Percentiles rank a stretch among this genome's conserved stretches.
phyloP scores from a whole-genome alignment of 495 filamentous ascomycete species.

The Podospora anserina region DNA sequence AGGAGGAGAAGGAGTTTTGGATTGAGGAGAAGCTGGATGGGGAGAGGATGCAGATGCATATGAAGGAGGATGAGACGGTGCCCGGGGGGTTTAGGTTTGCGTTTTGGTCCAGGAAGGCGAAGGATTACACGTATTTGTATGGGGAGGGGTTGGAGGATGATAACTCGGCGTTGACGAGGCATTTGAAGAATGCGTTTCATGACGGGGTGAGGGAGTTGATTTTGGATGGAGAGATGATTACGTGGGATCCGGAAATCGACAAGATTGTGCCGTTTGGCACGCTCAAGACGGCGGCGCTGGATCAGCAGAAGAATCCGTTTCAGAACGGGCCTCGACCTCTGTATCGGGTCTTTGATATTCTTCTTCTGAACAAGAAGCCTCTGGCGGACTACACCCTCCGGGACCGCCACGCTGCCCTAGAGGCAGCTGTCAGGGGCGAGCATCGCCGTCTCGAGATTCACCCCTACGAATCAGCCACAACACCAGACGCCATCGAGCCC shows the following conservation, averaged over 20 bases:
- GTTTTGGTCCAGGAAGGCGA: constrained; percentile 96
- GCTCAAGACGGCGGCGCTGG: constrained; percentile 85
- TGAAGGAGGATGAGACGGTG: constrained; percentile 64
- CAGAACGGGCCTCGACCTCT: constrained; percentile 71
- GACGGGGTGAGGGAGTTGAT: constrained; percentile 78
- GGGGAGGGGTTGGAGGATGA: constrained; percentile 73
- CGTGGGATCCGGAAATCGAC: constrained; percentile 89
- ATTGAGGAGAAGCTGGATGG: constrained; percentile 98
- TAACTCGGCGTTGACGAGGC: constrained; percentile 72
- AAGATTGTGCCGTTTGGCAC: constrained; percentile 87
- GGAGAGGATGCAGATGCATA: constrained; percentile 96
- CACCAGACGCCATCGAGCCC: constrained; percentile 69
- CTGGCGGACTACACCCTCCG: constrained; percentile 79
- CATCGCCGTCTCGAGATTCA: constrained; percentile 81
- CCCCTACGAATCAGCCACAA: constrained; percentile 63
- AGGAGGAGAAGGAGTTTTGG: constrained; percentile 79
- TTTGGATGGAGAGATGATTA: constrained; percentile 97
- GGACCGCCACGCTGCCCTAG: constrained; percentile 75
- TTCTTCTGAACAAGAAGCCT: constrained; percentile 77
- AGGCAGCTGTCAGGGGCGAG: constrained; percentile 60
- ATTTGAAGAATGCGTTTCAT: constrained; percentile 75
- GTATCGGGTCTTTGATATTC: constrained; percentile 81
- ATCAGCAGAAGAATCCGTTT: constrained; percentile 74
- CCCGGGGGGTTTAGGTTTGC: constrained; percentile 71
- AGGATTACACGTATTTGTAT: constrained; percentile 95